Percentiles rank a stretch among this genome's conserved stretches.
These are phyloP conservation scores for Citrus unshiu DNA, from an alignment of 345 rosid species.

Conservation along the genomic window DNA sequence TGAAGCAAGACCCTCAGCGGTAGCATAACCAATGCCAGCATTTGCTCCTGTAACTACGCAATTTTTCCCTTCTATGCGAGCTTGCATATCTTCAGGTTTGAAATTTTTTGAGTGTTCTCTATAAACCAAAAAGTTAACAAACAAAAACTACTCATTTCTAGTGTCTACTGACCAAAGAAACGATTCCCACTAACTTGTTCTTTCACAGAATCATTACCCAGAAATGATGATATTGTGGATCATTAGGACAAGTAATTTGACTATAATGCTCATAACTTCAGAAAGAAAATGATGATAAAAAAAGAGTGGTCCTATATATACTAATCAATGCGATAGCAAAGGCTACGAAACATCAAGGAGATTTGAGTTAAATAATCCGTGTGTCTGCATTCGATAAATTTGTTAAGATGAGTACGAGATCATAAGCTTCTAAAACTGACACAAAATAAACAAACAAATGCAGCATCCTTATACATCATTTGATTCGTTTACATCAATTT, in stretches of 20 bases:
- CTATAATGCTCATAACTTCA: too few relatives aligned
- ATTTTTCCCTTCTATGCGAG: slow-evolving; percentile 58
- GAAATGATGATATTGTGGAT: too few relatives aligned
- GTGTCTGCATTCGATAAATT: not conserved
- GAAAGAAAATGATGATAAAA: too few relatives aligned
- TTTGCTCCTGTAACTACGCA: slow-evolving; percentile 95
- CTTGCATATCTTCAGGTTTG: slow-evolving; percentile 64
- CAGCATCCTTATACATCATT: not conserved
- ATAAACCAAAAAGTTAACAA: slow-evolving; percentile 8
- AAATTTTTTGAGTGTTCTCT: slow-evolving; percentile 78
- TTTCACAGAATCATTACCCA: too few relatives aligned
- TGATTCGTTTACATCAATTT: not conserved
- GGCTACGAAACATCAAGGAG: not conserved
- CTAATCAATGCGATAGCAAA: not conserved
- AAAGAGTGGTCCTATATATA: not conserved
- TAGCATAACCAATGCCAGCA: slow-evolving; percentile 86
- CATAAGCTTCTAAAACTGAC: not conserved
- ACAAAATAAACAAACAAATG: not conserved
- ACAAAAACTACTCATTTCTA: not conserved
- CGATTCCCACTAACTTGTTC: not conserved
- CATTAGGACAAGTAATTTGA: too few relatives aligned
- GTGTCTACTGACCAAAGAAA: not conserved
- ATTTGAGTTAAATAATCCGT: too few relatives aligned
- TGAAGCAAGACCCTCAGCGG: slow-evolving; percentile 94
- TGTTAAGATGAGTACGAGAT: not conserved